Conservation (phyloP, 2,329 filamentous ascomycete genomes). For the Teratosphaeria nubilosa region DNA sequence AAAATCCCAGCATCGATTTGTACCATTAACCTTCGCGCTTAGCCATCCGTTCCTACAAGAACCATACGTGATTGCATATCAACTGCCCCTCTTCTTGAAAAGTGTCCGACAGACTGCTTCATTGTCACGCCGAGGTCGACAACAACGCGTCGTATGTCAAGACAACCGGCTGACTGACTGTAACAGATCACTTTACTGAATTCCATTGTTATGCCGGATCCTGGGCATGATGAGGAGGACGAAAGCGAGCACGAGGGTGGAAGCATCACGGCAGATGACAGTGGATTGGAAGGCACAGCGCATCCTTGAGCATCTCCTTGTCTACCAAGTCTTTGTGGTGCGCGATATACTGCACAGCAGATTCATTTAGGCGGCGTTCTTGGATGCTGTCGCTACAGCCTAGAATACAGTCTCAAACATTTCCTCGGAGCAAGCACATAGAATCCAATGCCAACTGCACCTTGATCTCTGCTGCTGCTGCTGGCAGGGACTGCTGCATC, state of each 20-base stretch:
- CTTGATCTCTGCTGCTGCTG: neutral
- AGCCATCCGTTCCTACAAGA: neutral
- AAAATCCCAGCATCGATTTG: neutral
- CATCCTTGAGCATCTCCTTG: neutral
- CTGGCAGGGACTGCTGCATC: neutral
- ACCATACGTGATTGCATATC: neutral
- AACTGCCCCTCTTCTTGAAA: too few species aligned
- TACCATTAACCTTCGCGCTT: neutral
- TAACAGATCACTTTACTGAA: conserved; percentile 41
- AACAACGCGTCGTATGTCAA: neutral
- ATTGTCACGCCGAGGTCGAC: neutral
- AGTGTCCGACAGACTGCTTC: neutral
- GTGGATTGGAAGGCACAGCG: neutral
- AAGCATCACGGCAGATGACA: neutral
- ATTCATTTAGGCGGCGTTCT: too few species aligned
- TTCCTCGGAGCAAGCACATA: neutral
- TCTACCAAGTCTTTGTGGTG: neutral
- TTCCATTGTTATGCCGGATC: conserved; percentile 41
- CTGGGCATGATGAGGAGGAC: conserved; percentile 21
- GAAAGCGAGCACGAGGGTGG: conserved; percentile 11
- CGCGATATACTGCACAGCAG: neutral
- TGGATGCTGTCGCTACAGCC: too few species aligned
- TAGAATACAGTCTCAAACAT: too few species aligned
- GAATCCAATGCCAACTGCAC: neutral
- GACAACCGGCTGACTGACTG: neutral